Evolutionary conservation across 225 moss, liverwort and hornwort species (phyloP).

Genomic region (Bryoerythrophyllum caledonicum): DNA sequence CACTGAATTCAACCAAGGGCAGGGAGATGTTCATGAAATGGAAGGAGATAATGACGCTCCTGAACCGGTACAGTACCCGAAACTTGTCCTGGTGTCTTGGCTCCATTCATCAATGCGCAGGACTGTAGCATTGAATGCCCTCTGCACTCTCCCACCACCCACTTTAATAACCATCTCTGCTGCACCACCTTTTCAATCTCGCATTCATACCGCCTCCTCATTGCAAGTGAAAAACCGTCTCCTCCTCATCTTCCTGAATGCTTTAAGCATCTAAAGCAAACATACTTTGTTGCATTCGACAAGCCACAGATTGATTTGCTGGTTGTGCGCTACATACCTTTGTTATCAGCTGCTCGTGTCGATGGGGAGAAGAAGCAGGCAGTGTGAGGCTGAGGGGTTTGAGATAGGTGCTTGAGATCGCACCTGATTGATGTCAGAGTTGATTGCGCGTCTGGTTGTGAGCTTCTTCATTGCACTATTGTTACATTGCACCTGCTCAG

Average conservation of each 20-base stretch:
- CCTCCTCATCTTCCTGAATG: too few species aligned
- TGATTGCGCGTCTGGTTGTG: too few species aligned
- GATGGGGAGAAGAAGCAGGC: background rate
- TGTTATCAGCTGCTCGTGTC: background rate
- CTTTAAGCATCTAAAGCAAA: background rate
- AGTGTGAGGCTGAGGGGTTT: background rate
- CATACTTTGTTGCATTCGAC: too few species aligned
- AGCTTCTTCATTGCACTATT: too few species aligned
- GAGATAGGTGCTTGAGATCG: background rate
- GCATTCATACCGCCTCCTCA: background rate
- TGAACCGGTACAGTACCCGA: background rate
- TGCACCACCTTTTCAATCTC: background rate
- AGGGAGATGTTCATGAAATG: background rate
- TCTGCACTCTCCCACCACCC: background rate
- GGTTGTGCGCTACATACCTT: background rate
- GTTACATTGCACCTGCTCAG: background rate
- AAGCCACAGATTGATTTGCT: too few species aligned
- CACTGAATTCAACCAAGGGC: too few species aligned
- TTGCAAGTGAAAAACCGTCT: background rate
- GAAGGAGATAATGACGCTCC: background rate
- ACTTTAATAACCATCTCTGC: background rate
- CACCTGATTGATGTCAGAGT: background rate
- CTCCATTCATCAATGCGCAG: background rate
- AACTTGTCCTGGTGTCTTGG: background rate
- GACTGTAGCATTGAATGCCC: slow-evolving; percentile 6